Evolutionary conservation across 1,284 basidiomycete genomes (phyloP).

Genomic region (Tilletia walkeri): DNA sequence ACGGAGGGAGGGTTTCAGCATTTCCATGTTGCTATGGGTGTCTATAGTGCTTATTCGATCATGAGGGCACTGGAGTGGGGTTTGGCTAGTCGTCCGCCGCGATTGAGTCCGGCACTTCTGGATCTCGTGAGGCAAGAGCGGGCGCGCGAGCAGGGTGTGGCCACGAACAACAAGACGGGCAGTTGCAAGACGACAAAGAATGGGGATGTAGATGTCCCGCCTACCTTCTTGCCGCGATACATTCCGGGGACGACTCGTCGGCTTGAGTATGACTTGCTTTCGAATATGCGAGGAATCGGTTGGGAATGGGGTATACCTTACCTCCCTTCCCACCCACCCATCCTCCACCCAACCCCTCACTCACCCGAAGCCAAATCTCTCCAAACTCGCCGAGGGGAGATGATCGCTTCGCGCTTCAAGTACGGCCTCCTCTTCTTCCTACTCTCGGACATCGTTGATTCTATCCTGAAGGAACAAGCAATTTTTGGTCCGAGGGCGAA

Average conservation of each 20-base stretch:
- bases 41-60: slow-evolving; percentile 13
- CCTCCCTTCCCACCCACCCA: not conserved
- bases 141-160: no score
- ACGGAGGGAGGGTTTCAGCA: slow-evolving; percentile 14
- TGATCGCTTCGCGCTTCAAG: slow-evolving; percentile 16
- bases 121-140: not conserved
- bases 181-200: not conserved
- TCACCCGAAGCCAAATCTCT: slow-evolving; percentile 8
- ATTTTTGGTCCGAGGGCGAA: not conserved
- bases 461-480: slow-evolving; percentile 20
- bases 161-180: no score
- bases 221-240: slow-evolving; percentile 22
- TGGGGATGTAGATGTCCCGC: not conserved
- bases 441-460: slow-evolving; percentile 24
- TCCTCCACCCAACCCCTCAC: slow-evolving; percentile 25
- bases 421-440: slow-evolving; percentile 24
- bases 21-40: slow-evolving; percentile 10
- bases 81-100: not conserved
- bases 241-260: slow-evolving; percentile 29
- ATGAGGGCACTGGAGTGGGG: slow-evolving; percentile 14
- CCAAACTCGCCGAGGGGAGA: not conserved
- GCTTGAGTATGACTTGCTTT: slow-evolving; percentile 30
- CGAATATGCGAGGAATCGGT: slow-evolving; percentile 31
- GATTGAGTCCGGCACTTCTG: not conserved
- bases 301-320: slow-evolving; percentile 33